Evolutionary conservation across 805 yeast genomes (phyloP), one percentile per base, ranked within the genome.

Genomic region (Zygosaccharomyces bisporus): DNA sequence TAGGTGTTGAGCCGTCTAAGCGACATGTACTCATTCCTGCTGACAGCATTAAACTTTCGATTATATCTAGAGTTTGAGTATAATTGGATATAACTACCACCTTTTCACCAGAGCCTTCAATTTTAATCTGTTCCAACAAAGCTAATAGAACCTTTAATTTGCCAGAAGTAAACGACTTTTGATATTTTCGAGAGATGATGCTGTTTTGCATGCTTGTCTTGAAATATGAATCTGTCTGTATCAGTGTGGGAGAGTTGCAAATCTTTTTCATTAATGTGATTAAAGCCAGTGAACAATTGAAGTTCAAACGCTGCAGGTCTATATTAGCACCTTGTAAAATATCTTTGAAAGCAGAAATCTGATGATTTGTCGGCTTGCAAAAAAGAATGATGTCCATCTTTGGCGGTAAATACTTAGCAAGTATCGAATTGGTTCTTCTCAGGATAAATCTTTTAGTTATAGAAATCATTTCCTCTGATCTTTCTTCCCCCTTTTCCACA

Each of bases 21-120:
- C 98, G 69, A 4, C 73, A 62, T 56, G 72, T 83, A 1, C 76
- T 57, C 49, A 81, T 54, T 35, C 75, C 72, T 20, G 76, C 57
- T 9, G 76, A 72, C 5, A 62, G 63, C 34, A 89, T 57, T 3
- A 83, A 53, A 4, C 66, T 62, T 57, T 87, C 88, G 13, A 90
- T 65, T 4, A 93, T 63, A 58, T 91, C 95, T 25, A 91, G 70
- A 0, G 96, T 88, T 55, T 86, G 83, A 0, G 97, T 91, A 50
- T 81, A 90, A 50, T 91, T 88, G 0, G 96, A 89, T 1, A 90
- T 85, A 19, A 91, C 64, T 1, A 91, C 96, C 2, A 83, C 79
- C 59, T 90, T 91, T 57, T 91, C 97, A 5, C 72, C 67, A 18
- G 53, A 45, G 0, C 73, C 63, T 3, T 57, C 52, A 2, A 55